Conservation (phyloP, 2,329 filamentous ascomycete genomes). For the Ceratocystis eucalypticola region DNA sequence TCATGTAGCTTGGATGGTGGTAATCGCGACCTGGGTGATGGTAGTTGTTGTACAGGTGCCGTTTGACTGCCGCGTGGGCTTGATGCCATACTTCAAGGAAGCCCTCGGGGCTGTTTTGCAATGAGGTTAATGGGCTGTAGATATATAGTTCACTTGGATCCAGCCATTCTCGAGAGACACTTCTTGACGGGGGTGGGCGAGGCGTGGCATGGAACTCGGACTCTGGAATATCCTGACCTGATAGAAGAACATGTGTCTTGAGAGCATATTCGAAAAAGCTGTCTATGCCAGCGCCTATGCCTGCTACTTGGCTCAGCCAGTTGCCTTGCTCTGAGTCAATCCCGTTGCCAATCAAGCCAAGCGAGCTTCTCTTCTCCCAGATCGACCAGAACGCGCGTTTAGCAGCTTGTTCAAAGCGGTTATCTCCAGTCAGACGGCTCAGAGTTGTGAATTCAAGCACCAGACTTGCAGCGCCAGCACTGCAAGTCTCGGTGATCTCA, state of each 20-base stretch:
- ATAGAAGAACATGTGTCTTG: slow-evolving; percentile 84
- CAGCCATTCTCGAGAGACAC: slow-evolving; percentile 33
- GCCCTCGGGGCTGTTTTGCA: slow-evolving; percentile 58
- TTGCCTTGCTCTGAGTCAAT: slow-evolving; percentile 83
- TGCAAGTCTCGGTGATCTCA: slow-evolving; percentile 93
- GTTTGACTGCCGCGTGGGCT: slow-evolving; percentile 74
- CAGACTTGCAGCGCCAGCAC: slow-evolving; percentile 87
- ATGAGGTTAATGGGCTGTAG: slow-evolving; percentile 40
- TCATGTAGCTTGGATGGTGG: slow-evolving; percentile 85
- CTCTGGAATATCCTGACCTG: slow-evolving; percentile 48
- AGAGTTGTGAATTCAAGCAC: slow-evolving; percentile 87
- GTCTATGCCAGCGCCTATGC: slow-evolving; percentile 90
- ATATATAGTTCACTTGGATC: slow-evolving; percentile 49
- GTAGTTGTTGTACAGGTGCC: slow-evolving; percentile 66
- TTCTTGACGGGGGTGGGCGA: slow-evolving; percentile 30
- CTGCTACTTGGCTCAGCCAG: slow-evolving; percentile 82
- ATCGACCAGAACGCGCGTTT: slow-evolving; percentile 95
- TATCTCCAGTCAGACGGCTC: slow-evolving; percentile 74
- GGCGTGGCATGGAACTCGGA: slow-evolving; percentile 29
- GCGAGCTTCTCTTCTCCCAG: slow-evolving; percentile 75
- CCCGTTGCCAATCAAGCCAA: slow-evolving; percentile 78
- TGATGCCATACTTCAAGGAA: slow-evolving; percentile 77
- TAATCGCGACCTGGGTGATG: slow-evolving; percentile 28
- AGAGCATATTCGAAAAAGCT: slow-evolving; percentile 98
- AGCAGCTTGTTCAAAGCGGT: slow-evolving; percentile 74